phyloP scores from a whole-genome alignment of 2,329 filamentous ascomycete species.

The Calonectria pseudoreteaudii region DNA sequence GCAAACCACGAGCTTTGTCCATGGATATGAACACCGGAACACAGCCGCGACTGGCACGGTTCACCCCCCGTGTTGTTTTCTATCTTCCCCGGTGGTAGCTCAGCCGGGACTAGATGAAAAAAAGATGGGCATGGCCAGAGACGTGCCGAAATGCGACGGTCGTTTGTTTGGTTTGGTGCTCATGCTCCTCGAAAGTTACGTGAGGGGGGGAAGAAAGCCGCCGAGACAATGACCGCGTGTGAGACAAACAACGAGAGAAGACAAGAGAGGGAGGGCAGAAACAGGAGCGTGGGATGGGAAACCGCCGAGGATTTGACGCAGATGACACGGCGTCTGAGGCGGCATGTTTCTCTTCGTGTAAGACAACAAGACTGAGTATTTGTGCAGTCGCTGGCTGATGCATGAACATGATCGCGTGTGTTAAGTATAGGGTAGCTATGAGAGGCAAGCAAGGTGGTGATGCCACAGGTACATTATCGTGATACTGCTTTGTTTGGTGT shows the following conservation, averaged over 20 bases:
- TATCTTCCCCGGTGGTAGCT: not conserved
- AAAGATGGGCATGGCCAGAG: not conserved
- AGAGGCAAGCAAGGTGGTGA: not conserved
- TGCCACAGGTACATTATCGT: not conserved
- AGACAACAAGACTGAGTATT: slow-evolving; percentile 13
- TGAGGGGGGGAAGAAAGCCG: slow-evolving; percentile 10
- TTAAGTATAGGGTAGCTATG: slow-evolving; percentile 12
- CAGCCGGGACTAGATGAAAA: not conserved
- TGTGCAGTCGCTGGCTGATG: not conserved
- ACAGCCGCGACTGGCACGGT: slow-evolving; percentile 4
- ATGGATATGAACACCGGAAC: not conserved
- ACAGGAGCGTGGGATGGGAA: slow-evolving; percentile 3
- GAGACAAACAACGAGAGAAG: slow-evolving; percentile 10
- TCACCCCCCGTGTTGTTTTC: not conserved
- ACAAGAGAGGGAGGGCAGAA: slow-evolving; percentile 14
- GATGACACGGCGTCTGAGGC: slow-evolving; percentile 20
- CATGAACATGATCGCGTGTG: not conserved
- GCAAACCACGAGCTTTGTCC: slow-evolving; percentile 10
- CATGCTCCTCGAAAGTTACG: not conserved
- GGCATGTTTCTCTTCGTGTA: slow-evolving; percentile 8
- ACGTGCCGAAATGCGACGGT: not conserved
- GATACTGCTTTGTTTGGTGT: not conserved
- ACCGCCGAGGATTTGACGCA: slow-evolving; percentile 29
- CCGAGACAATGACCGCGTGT: slow-evolving; percentile 18
- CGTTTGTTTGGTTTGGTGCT: slow-evolving; percentile 15